A percentile compares a stretch with the other conserved stretches of the same genome.
Conservation (phyloP, 805 yeast species). For the Candida coquimbonensis region DNA sequence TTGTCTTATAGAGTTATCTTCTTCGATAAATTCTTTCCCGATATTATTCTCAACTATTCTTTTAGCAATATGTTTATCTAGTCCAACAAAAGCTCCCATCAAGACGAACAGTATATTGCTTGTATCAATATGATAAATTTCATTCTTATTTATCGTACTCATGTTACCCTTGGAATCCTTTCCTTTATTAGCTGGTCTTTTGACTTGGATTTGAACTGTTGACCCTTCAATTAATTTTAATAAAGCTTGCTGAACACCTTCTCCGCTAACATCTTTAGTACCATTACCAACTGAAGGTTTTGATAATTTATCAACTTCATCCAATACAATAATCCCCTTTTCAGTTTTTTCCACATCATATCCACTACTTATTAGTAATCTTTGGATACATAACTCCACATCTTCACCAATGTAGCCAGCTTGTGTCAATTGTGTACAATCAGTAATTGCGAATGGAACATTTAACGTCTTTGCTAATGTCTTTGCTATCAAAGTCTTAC, state of each 20-base stretch:
- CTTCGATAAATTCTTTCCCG: constrained; percentile 13
- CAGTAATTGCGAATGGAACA: constrained; percentile 53
- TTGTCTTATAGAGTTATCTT: constrained; percentile 26
- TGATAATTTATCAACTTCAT: constrained; percentile 53
- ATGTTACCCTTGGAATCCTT: constrained; percentile 24
- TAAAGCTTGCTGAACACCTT: constrained; percentile 58
- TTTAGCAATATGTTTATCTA: constrained; percentile 40
- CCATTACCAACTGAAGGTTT: constrained; percentile 40
- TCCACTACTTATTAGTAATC: constrained; percentile 42
- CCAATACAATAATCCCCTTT: constrained; percentile 52
- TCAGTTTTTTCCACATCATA: constrained; percentile 47
- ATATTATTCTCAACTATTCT: constrained; percentile 29
- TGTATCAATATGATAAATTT: constrained; percentile 44
- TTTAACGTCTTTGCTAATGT: constrained; percentile 45
- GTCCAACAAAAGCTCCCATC: constrained; percentile 59
- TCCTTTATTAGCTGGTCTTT: constrained; percentile 31
- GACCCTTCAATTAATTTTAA: constrained; percentile 54
- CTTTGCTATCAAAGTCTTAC: constrained; percentile 51
- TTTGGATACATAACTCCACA: constrained; percentile 49
- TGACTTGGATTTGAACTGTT: constrained; percentile 39
- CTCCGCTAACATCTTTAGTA: constrained; percentile 54
- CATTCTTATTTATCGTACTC: constrained; percentile 27
- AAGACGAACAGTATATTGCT: constrained; percentile 48
- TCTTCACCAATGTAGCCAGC: constrained; percentile 65
- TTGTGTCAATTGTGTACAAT: constrained; percentile 56